These are phyloP conservation scores for Metschnikowia borealis DNA, from an alignment of 805 yeast species.

Conservation along the genomic window DNA sequence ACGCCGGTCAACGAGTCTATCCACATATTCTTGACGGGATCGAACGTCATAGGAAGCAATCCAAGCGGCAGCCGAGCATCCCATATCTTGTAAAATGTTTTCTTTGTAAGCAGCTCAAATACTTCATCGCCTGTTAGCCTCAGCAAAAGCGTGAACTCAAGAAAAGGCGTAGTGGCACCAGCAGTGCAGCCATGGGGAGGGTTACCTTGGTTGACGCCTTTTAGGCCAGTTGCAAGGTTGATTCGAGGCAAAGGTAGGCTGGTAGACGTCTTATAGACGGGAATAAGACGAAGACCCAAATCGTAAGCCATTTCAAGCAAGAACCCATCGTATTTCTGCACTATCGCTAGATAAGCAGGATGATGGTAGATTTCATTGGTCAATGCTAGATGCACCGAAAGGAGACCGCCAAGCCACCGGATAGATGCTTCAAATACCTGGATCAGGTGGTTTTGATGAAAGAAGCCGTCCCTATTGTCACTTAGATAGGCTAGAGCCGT, in stretches of 20 bases:
- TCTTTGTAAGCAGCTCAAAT: constrained; percentile 59
- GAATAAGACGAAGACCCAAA: constrained; percentile 64
- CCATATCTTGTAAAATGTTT: constrained; percentile 73
- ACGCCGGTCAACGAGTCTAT: constrained; percentile 64
- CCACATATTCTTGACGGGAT: constrained; percentile 55
- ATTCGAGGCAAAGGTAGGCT: constrained; percentile 80
- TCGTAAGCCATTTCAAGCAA: constrained; percentile 69
- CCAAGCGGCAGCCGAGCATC: constrained; percentile 54
- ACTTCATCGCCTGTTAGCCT: constrained; percentile 67
- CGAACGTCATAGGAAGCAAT: constrained; percentile 74
- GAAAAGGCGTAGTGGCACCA: constrained; percentile 78
- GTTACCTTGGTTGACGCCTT: constrained; percentile 28
- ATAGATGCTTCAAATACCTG: constrained; percentile 89
- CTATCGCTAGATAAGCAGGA: constrained; percentile 10
- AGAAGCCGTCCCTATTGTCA: constrained; percentile 41
- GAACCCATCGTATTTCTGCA: constrained; percentile 59
- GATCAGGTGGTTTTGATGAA: constrained; percentile 63
- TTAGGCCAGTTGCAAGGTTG: constrained; percentile 52
- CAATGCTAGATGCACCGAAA: constrained; percentile 64
- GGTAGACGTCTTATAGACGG: constrained; percentile 61
- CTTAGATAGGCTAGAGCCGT: constrained; percentile 26
- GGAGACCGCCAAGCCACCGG: constrained; percentile 74
- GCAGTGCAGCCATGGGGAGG: constrained; percentile 60
- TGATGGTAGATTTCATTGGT: constrained; percentile 22
- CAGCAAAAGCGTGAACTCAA: constrained; percentile 77